Evolutionary conservation across 179 eudicot species (phyloP), one percentile per base, ranked within the genome.

Genomic region (Actinidia arguta): DNA sequence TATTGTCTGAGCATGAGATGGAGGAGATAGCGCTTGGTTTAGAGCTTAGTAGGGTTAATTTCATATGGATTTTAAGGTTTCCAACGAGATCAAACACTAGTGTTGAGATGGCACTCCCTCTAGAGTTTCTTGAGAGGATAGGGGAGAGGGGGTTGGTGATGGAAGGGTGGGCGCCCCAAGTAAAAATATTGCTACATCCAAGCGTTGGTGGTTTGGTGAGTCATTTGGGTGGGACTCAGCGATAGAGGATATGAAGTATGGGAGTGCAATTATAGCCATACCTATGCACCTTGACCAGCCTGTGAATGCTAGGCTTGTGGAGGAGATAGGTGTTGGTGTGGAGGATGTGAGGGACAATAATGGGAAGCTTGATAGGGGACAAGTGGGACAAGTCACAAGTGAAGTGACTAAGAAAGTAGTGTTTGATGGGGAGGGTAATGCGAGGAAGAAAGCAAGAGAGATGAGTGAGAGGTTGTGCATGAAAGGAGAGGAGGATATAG

Each of bases 1-100:
- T 48, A 64, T 36, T 80, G 76, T 50, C 27, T 13, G 73, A 52
- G 75, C 13, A 69, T 36, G 82, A 80, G 14, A 20, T 36, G 42
- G 82, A 80, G 20, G 82, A 80, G 76, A 55, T 80, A 67, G 76
- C 75, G 3, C 51, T 47, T 31, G 82, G 82, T 16, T 39, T 79
- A 27, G 81, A 75, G 78, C 78, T 36, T 5, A 76, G 79, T 42
- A 68, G 69, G 17, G n/a, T 59, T 36, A 76, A 76, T 18, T 76
- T 76, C 79, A 39, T 76, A n/a, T 76, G 79, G 79, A 52, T 54
- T 62, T 63, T 78, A 61, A 63, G 61, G 81, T 78, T 78, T 78
- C 81, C 59, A 22, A 63, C 20, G 11, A 59, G 73, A 50, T 22
- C 46, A 4, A 56, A 8, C 6, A 36, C 31, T 56, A 76, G 20